These are phyloP conservation scores for Bipolaris bicolor DNA, from an alignment of 2,329 filamentous ascomycete genomes.

Conservation along the genomic window DNA sequence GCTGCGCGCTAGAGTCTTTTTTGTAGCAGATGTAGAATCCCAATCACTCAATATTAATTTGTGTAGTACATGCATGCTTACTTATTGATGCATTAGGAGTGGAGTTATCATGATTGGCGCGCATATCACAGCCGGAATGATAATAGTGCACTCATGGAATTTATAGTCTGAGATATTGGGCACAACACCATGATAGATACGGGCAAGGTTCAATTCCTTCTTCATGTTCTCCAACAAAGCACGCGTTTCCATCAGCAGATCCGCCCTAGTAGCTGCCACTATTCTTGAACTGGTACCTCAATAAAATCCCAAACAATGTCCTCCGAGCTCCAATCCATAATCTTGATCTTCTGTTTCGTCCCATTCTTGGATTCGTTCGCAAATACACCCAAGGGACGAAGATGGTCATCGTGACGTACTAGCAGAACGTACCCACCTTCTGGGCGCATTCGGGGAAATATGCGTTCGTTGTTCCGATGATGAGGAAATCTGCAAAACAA, in stretches of 20 bases:
- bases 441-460: slow-evolving; percentile 12
- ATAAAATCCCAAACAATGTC: slow-evolving; percentile 14
- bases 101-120: too few species aligned
- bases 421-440: slow-evolving; percentile 13
- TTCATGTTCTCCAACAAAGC: not conserved
- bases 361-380: slow-evolving; percentile 5
- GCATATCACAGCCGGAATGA: too few species aligned
- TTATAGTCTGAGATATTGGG: too few species aligned
- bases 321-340: slow-evolving; percentile 7
- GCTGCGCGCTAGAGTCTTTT: too few species aligned
- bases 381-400: slow-evolving; percentile 10
- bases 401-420: not conserved
- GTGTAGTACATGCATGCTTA: too few species aligned
- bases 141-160: too few species aligned
- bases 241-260: not conserved
- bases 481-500: slow-evolving; percentile 2
- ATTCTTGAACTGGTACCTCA: slow-evolving; percentile 8
- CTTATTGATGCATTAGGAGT: too few species aligned
- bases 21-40: too few species aligned
- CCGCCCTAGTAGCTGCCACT: not conserved
- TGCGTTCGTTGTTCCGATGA: slow-evolving; percentile 10
- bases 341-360: slow-evolving; percentile 5
- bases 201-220: too few species aligned
- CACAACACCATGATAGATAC: too few species aligned
- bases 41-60: too few species aligned